Percentiles rank a stretch among this genome's conserved stretches.
Evolutionary conservation across 2,329 filamentous ascomycete genomes (phyloP).

Genomic region (Verticillium klebahnii): DNA sequence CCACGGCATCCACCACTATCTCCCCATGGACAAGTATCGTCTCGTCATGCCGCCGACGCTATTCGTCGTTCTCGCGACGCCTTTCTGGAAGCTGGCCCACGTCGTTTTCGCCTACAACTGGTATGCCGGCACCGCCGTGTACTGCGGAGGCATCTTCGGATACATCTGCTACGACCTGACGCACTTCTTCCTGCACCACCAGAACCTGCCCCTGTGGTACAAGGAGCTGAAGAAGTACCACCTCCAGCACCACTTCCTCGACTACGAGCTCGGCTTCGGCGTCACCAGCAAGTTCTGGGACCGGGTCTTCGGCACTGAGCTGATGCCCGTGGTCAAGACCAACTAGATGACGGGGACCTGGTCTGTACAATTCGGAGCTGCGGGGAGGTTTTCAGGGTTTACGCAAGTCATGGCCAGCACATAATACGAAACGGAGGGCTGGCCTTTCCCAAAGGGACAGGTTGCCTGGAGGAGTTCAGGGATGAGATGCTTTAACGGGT

Average conservation of each 20-base stretch:
- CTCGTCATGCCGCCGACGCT: constrained; percentile 95
- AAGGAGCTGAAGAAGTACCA: constrained; percentile 95
- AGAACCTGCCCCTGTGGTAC: constrained; percentile 86
- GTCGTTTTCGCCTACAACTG: constrained; percentile 78
- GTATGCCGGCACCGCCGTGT: constrained; percentile 74
- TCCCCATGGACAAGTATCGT: constrained; percentile 98
- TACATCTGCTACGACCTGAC: constrained; percentile 97
- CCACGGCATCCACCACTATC: constrained; percentile 95
- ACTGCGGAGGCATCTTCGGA: constrained; percentile 87
- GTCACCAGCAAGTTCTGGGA: constrained; percentile 98
- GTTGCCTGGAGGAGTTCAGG: background rate
- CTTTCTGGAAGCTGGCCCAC: constrained; percentile 92
- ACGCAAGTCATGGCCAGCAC: background rate
- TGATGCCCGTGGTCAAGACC: constrained; percentile 37
- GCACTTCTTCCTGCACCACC: constrained; percentile 97
- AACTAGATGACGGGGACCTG: constrained; percentile 16
- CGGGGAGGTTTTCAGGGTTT: background rate
- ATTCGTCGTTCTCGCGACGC: constrained; percentile 75
- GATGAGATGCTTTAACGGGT: background rate
- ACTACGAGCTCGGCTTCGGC: constrained; percentile 96
- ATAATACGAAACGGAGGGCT: background rate
- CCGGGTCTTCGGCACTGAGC: constrained; percentile 81
- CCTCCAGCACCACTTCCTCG: constrained; percentile 93
- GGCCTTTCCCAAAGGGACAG: background rate
- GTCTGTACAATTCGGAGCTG: background rate